Evolutionary conservation across 495 filamentous ascomycete genomes (phyloP).

Genomic region (Physcia stellaris): DNA sequence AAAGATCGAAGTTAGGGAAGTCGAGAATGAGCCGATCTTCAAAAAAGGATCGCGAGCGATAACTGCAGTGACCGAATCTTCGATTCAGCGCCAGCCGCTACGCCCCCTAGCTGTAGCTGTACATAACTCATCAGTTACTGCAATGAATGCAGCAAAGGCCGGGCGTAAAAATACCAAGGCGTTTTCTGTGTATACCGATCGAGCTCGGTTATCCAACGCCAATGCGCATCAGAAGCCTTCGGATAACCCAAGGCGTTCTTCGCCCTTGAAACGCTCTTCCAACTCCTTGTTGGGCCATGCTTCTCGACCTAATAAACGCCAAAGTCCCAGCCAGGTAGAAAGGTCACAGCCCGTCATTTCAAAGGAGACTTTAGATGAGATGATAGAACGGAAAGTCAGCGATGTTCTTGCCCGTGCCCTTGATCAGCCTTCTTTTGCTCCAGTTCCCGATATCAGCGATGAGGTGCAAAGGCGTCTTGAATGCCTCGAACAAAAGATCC

Average conservation of each 20-base stretch:
- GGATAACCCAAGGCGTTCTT: slow-evolving; percentile 25
- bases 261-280: slow-evolving; percentile 22
- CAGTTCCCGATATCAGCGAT: slow-evolving; percentile 49
- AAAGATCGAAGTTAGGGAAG: slow-evolving; percentile 87
- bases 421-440: slow-evolving; percentile 34
- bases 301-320: slow-evolving; percentile 28
- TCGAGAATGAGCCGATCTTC: slow-evolving; percentile 84
- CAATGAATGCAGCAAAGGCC: slow-evolving; percentile 37
- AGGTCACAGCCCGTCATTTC: slow-evolving; percentile 34
- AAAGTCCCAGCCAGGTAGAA: slow-evolving; percentile 7
- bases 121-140: slow-evolving; percentile 23
- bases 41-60: slow-evolving; percentile 50
- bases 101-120: slow-evolving; percentile 49
- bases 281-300: slow-evolving; percentile 9
- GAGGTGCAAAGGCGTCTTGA: slow-evolving; percentile 71
- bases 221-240: slow-evolving; percentile 23
- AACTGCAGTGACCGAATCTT: slow-evolving; percentile 29
- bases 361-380: slow-evolving; percentile 70
- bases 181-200: slow-evolving; percentile 74
- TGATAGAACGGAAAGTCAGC: slow-evolving; percentile 81
- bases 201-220: slow-evolving; percentile 23
- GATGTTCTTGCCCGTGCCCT: slow-evolving; percentile 59
- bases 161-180: slow-evolving; percentile 65
- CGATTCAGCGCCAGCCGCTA: slow-evolving; percentile 57
- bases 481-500: slow-evolving; percentile 69